Evolutionary conservation across 805 yeast genomes (phyloP), one percentile per base, ranked within the genome.

Genomic region (Schwanniomyces sp.): DNA sequence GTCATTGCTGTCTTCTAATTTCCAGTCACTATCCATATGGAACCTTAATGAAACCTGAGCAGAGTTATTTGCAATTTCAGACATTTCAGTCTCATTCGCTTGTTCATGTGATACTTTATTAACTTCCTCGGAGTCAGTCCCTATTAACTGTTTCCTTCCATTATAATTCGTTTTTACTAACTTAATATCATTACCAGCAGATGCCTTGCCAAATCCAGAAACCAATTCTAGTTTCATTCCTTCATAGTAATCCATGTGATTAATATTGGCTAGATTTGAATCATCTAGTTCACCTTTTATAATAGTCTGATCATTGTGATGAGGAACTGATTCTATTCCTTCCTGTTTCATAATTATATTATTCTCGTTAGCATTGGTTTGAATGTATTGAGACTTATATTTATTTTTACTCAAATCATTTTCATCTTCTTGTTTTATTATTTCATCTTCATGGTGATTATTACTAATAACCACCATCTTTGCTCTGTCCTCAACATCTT

Each of bases 11-110:
- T 67, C 67, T 44, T 69, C 73, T 36, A 64, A 59, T 51, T 66
- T 67, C 74, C 74, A 69, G 28, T 63, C 69, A 29, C 64, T 55
- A 44, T 68, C 72, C 45, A 66, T 58, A 40, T 67, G 68, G 48
- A 63, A 66, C 34, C 66, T 47, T 21, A 69, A 55, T 5, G 67
- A 62, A 44, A 56, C 50, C 49, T 52, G 56, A 9, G 54, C 51
- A 3, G 58, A 54, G 9, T 47, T 44, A 24, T 54, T 41, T 9
- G 46, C 46, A 21, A 18, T 24, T 8, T 34, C 34, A 5, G 36
- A 32, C 3, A 7, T 16, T 10, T 47, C 52, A 7, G 47, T 29
- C 12, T 45, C 49, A 2, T 40, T 38, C 3, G 34, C 2, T n/a
- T 40, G 32, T 8, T 41, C 24, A 3, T 21, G 24, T 5, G 24